Base-by-base conservation (phyloP, 306 rosid species). In the Cicer cuneatum region DNA sequence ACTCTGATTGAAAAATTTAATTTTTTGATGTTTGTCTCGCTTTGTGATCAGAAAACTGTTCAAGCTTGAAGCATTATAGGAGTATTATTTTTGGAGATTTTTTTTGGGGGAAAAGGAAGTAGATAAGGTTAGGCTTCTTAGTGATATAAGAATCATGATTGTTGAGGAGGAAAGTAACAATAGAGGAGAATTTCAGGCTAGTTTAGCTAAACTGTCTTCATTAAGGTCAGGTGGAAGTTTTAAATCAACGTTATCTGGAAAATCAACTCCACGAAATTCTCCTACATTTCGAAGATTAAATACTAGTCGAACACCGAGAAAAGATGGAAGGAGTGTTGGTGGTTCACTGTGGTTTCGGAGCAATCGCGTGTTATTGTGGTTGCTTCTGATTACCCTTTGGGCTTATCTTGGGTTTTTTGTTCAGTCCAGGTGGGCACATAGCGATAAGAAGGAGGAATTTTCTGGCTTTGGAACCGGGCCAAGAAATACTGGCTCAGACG, bases 351-450 rank as follows among this genome's bases (percentile, higher is more conserved):
- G 96, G 95, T 85, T 94, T 79, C 80, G 96, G 54, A 87, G 91
- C 83, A 92, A 94, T 51, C 89, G 90, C 8, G 33, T 94, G 37
- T 54, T 94, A 68, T 84, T 88, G 78, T 94, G 99, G 99, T 81
- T 94, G 90, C 85, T 94, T 62, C 75, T 94, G 47, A 94, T 94
- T 80, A 94, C 99, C 62, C 95, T 94, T n/a, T 94, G 99, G 99
- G 83, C 99, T 38, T 94, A 94, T 84, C 92, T 94, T 83, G 99
- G 97, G 45, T 90, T 94, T 85, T 87, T 85, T 78, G 89, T 94
- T 85, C 99, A 92, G 85, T 94, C 99, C 19, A 81, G 95, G 85
- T 94, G 99, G 99, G 99, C 96, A 42, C 99, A 94, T 67, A 87
- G 87, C 69, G 84, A 92, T 61, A 88, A 93, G 77, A 86, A 87